phyloP scores from a whole-genome alignment of 345 rosid genomes.

The Citrus glauca region DNA sequence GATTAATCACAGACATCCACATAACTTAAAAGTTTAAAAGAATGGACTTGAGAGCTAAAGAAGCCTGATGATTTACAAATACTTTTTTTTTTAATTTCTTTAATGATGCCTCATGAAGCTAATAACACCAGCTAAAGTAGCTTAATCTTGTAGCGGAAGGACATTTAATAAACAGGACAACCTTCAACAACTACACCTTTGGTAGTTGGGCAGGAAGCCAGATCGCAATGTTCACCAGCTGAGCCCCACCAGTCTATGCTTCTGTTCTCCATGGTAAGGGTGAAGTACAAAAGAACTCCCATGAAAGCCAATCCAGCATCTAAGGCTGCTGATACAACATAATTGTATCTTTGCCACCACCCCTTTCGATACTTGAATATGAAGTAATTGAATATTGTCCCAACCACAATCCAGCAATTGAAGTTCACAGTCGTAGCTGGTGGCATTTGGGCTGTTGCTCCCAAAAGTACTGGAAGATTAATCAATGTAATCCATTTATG shows the following conservation, averaged over 20 bases:
- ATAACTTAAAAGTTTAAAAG: neutral
- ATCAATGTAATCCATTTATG: constrained; percentile 46
- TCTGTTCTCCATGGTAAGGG: constrained; percentile 31
- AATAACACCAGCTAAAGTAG: neutral
- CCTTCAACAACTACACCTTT: constrained; percentile 42
- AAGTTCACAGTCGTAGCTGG: constrained; percentile 53
- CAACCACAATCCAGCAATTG: constrained; percentile 46
- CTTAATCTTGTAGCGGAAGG: neutral
- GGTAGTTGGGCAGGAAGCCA: constrained; percentile 54
- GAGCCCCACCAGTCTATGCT: constrained; percentile 48
- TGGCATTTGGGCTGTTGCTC: constrained; percentile 52
- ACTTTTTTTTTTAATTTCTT: no score
- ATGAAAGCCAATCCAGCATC: constrained; percentile 63
- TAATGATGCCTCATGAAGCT: neutral
- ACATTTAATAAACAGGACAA: constrained; percentile 38
- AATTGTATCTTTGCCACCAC: constrained; percentile 68
- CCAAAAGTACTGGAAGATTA: constrained; percentile 52
- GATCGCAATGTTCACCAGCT: constrained; percentile 44
- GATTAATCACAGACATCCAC: neutral
- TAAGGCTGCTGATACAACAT: constrained; percentile 55
- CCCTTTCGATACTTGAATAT: constrained; percentile 38
- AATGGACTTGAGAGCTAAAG: neutral
- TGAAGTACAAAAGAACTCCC: constrained; percentile 50
- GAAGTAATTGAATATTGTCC: constrained; percentile 43
- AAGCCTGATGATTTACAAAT: neutral